These are phyloP conservation scores for Coprinopsis cinerea DNA, from an alignment of 768 basidiomycete species.

Conservation along the genomic window DNA sequence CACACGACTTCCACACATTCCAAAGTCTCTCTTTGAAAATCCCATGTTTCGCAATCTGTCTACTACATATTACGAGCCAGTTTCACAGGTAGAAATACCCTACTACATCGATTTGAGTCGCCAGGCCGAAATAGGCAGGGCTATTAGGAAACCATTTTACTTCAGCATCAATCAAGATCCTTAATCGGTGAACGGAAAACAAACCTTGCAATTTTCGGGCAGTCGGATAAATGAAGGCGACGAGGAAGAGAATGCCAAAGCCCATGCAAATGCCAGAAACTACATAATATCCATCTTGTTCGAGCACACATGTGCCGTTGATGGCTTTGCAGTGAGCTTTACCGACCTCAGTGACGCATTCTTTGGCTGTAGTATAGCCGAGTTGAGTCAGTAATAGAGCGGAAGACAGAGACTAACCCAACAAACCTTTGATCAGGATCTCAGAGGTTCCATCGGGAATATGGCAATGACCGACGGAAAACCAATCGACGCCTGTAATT, in stretches of 20 bases:
- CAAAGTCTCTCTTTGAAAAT: not conserved
- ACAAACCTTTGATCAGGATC: conserved; percentile 49
- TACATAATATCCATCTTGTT: conserved; percentile 89
- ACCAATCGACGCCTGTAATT: conserved; percentile 71
- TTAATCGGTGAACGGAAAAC: conserved; percentile 20
- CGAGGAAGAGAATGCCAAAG: conserved; percentile 67
- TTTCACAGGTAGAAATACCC: too few species aligned
- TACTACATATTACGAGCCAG: not conserved
- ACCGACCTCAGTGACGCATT: conserved; percentile 92
- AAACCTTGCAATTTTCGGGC: conserved; percentile 82
- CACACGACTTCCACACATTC: not conserved
- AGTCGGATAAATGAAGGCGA: conserved; percentile 77
- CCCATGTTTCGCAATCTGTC: not conserved
- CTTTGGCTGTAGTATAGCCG: conserved; percentile 45
- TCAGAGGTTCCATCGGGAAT: conserved; percentile 53
- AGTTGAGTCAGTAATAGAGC: conserved; percentile 10
- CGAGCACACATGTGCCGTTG: conserved; percentile 75
- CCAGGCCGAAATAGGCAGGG: conserved; percentile 66
- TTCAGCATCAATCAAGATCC: not conserved
- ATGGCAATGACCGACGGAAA: conserved; percentile 80
- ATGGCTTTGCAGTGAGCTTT: conserved; percentile 70
- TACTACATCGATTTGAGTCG: conserved; percentile 47
- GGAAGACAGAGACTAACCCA: too few species aligned
- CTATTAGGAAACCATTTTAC: conserved; percentile 29
- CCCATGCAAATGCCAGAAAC: conserved; percentile 74